Percentiles rank a stretch among this genome's conserved stretches.
Conservation (phyloP, 345 rosid genomes). For the Syzygium grande region DNA sequence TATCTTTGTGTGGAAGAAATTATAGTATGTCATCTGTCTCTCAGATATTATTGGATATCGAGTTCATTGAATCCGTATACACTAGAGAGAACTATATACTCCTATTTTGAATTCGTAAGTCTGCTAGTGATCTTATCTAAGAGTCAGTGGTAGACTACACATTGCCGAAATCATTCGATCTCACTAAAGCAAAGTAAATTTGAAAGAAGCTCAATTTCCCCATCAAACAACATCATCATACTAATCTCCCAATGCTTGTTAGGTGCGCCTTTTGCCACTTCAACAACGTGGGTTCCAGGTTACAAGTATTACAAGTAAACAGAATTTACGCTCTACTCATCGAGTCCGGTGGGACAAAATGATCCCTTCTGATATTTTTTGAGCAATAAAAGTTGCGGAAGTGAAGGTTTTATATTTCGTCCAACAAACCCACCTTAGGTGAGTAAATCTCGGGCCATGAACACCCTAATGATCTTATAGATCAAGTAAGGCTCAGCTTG, state of each 20-base stretch:
- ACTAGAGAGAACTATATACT: neutral
- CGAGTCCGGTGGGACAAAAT: neutral
- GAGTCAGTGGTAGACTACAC: neutral
- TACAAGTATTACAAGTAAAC: neutral
- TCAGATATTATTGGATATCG: neutral
- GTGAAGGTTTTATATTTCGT: neutral
- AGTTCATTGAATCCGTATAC: neutral
- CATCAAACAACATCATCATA: neutral
- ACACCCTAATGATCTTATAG: neutral
- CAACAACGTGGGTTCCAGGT: neutral
- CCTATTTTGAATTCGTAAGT: neutral
- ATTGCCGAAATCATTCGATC: neutral
- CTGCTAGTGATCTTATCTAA: neutral
- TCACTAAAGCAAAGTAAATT: neutral
- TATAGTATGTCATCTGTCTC: neutral
- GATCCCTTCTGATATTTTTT: neutral
- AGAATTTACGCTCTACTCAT: neutral
- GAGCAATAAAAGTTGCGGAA: neutral
- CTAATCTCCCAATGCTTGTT: neutral
- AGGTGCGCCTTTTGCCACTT: neutral
- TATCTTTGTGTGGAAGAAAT: neutral
- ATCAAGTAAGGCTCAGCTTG: neutral
- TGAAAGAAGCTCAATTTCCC: neutral
- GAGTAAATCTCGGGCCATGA: neutral
- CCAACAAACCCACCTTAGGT: neutral